Evolutionary conservation across 306 rosid genomes (phyloP).

Genomic region (Pterocarpus macrocarpus): DNA sequence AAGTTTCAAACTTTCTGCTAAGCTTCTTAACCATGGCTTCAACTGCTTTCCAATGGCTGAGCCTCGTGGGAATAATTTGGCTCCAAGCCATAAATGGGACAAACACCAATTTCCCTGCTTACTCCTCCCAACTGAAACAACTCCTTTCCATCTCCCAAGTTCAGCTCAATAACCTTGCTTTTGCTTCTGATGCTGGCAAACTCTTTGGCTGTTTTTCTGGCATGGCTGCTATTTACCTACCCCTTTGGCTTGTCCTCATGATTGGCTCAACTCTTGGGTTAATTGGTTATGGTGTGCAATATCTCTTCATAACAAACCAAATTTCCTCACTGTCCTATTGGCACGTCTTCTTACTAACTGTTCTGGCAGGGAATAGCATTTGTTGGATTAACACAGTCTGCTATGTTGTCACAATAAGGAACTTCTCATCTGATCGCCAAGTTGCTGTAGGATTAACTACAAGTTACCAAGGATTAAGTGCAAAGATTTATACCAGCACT

Average conservation of each 20-base stretch:
- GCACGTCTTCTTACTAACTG: slow-evolving; percentile 68
- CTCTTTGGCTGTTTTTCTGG: slow-evolving; percentile 79
- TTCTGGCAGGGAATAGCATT: slow-evolving; percentile 82
- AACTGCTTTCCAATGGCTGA: slow-evolving; percentile 68
- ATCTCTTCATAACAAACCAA: slow-evolving; percentile 63
- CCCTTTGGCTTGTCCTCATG: slow-evolving; percentile 81
- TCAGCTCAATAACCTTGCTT: slow-evolving; percentile 86
- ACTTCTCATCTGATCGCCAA: slow-evolving; percentile 47
- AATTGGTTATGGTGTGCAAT: slow-evolving; percentile 80
- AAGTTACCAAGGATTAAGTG: slow-evolving; percentile 84
- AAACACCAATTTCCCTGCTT: slow-evolving; percentile 80
- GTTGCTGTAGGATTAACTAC: slow-evolving; percentile 55
- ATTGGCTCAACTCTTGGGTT: slow-evolving; percentile 76
- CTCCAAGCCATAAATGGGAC: slow-evolving; percentile 89
- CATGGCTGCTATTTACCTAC: slow-evolving; percentile 67
- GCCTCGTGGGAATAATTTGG: slow-evolving; percentile 85
- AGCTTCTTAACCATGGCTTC: slow-evolving; percentile 53
- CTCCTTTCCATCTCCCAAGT: slow-evolving; percentile 75
- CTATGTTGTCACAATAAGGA: slow-evolving; percentile 51
- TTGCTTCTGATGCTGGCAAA: slow-evolving; percentile 94
- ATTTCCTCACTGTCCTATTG: slow-evolving; percentile 64
- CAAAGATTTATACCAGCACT: slow-evolving; percentile 69
- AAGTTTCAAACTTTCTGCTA: not conserved
- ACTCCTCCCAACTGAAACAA: slow-evolving; percentile 76
- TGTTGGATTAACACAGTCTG: slow-evolving; percentile 73